Percentiles rank a stretch among this genome's conserved stretches.
Evolutionary conservation across 202 grass and related monocot genomes (phyloP).

Genomic region (Musa balbisiana): DNA sequence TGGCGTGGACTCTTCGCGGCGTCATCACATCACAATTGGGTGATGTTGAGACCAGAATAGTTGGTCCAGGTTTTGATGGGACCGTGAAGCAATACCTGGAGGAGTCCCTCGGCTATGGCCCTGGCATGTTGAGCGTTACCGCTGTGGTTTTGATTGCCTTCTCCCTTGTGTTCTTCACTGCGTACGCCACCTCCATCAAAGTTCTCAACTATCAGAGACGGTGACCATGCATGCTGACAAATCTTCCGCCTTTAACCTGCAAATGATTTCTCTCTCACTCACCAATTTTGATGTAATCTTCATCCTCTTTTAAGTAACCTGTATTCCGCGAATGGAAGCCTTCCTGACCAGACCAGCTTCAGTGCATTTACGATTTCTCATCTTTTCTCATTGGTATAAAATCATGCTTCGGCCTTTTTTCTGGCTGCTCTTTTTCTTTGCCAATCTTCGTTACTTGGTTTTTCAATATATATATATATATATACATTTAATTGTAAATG

Average conservation of each 20-base stretch:
- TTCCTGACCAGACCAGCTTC: too few species aligned
- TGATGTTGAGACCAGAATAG: conserved; percentile 44
- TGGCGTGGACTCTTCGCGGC: conserved; percentile 67
- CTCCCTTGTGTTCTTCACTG: conserved; percentile 41
- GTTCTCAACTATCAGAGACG: conserved; percentile 56
- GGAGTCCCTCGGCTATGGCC: conserved; percentile 33
- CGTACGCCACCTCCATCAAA: conserved; percentile 52
- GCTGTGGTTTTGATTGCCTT: conserved; percentile 38
- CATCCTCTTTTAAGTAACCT: too few species aligned
- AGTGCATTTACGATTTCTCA: too few species aligned
- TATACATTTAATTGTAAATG: too few species aligned
- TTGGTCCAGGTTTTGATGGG: conserved; percentile 49
- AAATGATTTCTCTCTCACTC: too few species aligned
- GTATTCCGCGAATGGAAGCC: too few species aligned
- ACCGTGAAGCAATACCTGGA: conserved; percentile 51
- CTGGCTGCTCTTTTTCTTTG: too few species aligned
- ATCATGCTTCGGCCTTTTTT: too few species aligned
- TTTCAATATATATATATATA: too few species aligned
- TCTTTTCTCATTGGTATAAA: too few species aligned
- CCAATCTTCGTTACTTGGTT: too few species aligned
- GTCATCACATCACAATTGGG: conserved; percentile 66
- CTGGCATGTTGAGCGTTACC: conserved; percentile 34
- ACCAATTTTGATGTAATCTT: too few species aligned
- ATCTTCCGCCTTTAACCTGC: neutral
- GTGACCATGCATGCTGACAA: conserved; percentile 10